Evolutionary conservation across 208 protist genomes (phyloP), one percentile per base, ranked within the genome.

Genomic region (Acanthamoeba healyi): DNA sequence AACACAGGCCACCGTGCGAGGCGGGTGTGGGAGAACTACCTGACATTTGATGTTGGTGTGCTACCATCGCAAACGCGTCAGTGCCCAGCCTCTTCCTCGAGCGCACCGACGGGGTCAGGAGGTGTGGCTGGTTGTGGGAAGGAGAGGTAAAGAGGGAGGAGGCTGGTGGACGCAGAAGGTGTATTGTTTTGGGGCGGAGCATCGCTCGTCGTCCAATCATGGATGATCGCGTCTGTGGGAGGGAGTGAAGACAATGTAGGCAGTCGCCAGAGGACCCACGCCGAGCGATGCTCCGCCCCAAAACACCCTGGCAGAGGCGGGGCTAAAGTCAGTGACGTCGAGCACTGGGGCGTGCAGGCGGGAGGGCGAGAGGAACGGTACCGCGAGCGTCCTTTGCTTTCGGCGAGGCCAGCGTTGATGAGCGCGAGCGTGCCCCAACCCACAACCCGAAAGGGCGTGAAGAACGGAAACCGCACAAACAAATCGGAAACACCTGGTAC

Each of bases 241-340:
- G 6, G 77, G 77, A 32, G 77, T 86, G 26, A 86, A 86, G 42
- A 86, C 77, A 38, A 86, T 86, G 77, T 86, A 86, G 19, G 77
- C 77, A 7, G 77, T 86, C 17, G 77, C 77, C 17, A 86, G 24
- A 36, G 77, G 77, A 17, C 77, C 77, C 38, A 36, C 44, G 5
- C 42, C 77, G 9, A 86, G 44, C 24, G 77, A 86, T 22, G 36
- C 77, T 24, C 44, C 77, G n/a, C 77, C 77, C 77, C 77, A 86
- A 58, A 86, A 86, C 29, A 86, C 2, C 17, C 77, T 86, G 42
- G 49, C 49, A 15, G 10, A 54, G 49, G 10, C 10, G 15, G 10
- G 49, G 49, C 15, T 54, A 54, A 32, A 32, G 58, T 32, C 14
- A 67, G 58, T 24, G n/a, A n/a, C n/a, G n/a, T n/a, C 10, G 19